Conservation (phyloP, 495 filamentous ascomycete genomes). For the Thozetella sp. region DNA sequence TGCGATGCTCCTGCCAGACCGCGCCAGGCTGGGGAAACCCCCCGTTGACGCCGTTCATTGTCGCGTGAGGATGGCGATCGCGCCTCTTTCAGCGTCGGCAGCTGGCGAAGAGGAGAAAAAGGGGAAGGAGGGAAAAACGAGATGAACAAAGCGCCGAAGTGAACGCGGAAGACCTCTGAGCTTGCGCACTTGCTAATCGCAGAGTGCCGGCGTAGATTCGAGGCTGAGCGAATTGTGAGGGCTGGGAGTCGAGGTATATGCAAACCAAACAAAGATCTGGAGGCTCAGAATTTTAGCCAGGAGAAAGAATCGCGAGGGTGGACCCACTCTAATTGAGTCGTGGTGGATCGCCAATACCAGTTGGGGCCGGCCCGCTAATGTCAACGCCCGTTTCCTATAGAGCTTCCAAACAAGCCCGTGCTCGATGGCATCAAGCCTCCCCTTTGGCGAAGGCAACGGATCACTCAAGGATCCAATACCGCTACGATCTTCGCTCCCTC, state of each 20-base stretch:
- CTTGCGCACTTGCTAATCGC: background rate
- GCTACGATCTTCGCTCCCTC: background rate
- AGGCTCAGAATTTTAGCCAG: background rate
- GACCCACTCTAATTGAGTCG: slow-evolving; percentile 1
- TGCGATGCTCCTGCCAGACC: slow-evolving; percentile 83
- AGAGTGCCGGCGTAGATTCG: background rate
- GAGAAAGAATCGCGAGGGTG: background rate
- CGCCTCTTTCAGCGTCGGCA: no score
- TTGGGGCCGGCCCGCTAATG: background rate
- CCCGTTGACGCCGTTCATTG: slow-evolving; percentile 68
- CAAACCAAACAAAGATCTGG: background rate
- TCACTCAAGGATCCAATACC: background rate
- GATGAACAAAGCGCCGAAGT: no score
- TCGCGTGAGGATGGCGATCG: slow-evolving; percentile 12
- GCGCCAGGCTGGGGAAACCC: slow-evolving; percentile 52
- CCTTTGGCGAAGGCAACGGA: background rate
- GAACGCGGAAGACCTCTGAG: no score
- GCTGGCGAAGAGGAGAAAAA: no score
- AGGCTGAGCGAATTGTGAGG: background rate
- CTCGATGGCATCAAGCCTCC: no score
- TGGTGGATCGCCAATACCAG: background rate
- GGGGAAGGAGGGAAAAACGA: no score
- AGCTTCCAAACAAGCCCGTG: background rate
- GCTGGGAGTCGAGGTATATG: background rate
- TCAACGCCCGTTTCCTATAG: no score